A percentile compares a stretch with the other conserved stretches of the same genome.
These are phyloP conservation scores for Blastocystis sp. DNA, from an alignment of 352 stramenopile species.

Conservation along the genomic window DNA sequence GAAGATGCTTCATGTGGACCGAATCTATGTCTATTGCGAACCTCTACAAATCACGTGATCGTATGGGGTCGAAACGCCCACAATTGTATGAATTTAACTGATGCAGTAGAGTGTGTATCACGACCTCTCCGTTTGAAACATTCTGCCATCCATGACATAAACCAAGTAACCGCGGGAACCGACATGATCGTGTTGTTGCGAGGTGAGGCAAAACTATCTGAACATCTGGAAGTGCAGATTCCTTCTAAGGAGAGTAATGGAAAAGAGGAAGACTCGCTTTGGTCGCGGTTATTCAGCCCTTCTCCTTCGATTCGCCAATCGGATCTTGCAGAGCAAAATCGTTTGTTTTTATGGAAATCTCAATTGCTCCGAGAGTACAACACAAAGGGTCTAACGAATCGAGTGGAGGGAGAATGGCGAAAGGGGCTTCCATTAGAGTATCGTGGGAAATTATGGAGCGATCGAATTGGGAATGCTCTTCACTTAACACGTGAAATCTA, in stretches of 20 bases:
- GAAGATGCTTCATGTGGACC: neutral
- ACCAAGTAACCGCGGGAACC: neutral
- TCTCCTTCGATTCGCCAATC: neutral
- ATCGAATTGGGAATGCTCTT: neutral
- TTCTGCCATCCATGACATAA: neutral
- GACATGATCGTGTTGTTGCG: neutral
- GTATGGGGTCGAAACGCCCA: neutral
- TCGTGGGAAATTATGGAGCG: neutral
- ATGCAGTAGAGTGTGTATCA: neutral
- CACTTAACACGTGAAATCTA: constrained; percentile 7
- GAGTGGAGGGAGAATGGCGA: neutral
- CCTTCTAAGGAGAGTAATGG: neutral
- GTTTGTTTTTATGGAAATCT: neutral
- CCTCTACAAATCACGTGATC: neutral
- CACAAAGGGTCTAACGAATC: neutral
- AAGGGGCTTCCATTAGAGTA: neutral
- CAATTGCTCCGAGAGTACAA: neutral
- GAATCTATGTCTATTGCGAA: neutral
- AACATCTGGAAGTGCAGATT: neutral
- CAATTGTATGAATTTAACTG: neutral
- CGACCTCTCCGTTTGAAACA: neutral
- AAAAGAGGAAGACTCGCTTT: neutral
- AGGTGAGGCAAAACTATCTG: neutral
- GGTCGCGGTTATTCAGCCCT: neutral
- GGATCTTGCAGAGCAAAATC: neutral